Base-by-base conservation (phyloP, 176 grass and related monocot genomes). In the Coix lacrymajobi region DNA sequence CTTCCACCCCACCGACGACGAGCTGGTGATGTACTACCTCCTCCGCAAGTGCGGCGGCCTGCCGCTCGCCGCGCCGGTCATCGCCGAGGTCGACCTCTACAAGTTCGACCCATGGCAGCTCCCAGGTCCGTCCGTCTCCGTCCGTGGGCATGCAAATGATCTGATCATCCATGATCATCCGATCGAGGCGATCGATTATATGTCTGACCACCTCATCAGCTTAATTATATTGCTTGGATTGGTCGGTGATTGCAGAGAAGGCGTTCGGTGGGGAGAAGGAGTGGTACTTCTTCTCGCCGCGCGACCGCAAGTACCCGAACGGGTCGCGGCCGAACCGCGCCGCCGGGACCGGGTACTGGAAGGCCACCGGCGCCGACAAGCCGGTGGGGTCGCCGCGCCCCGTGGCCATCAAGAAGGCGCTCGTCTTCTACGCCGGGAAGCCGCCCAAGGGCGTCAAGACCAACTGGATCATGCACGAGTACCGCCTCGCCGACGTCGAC, bases 381-480 rank as follows among this genome's bases (percentile, higher is more conserved):
- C 95, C 95, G 11, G 92, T 97, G 1, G 92, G 95, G 0, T 77
- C 83, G 9, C 95, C 95, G 3, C 81, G 88, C 17, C 15, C 90
- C 7, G 88, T 92, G 3, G 95, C 95, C 2, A 94, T 94, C 66
- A 94, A 92, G 92, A 94, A 97, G 87, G 94, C 89, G 0, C 92
- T 92, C 3, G 89, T 94, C 15, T 94, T 94, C 77, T 97, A 94
- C 80, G 83, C 92, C 46, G 94, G 94, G 0, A 97, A 93, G 69
- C 85, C 88, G 0, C 88, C 94, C 0, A 91, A 69, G 26, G 94
- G 94, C 1, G 83, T 88, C 9, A 99, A 99, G 80, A 96, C 93
- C 71, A 91, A 99, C 78, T 99, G 97, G 97, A 99, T 99, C 87
- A 99, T 99, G 97, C 93, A 99, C 62, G 97, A 99, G 88, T 99